Evolutionary conservation across 306 rosid species (phyloP).

Genomic region (Hippophae rhamnoides): DNA sequence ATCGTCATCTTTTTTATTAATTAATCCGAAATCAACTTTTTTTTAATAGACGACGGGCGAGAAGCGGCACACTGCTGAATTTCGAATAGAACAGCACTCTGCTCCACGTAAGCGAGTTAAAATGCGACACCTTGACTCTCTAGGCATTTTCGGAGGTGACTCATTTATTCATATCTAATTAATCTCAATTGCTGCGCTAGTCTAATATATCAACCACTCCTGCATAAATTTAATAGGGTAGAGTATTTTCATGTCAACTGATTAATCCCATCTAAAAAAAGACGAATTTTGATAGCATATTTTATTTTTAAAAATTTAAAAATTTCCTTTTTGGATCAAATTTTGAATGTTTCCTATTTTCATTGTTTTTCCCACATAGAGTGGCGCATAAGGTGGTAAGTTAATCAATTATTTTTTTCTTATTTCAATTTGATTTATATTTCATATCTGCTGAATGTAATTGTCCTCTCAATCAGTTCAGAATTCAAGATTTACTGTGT

Average conservation of each 20-base stretch:
- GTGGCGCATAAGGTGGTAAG: not conserved
- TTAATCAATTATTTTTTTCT: not conserved
- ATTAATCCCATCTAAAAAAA: too few relatives aligned
- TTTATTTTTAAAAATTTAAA: not conserved
- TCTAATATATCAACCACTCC: not conserved
- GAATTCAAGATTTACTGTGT: not conserved
- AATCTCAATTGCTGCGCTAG: not conserved
- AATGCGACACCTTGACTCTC: slow-evolving; percentile 57
- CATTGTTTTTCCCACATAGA: not conserved
- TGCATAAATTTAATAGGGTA: not conserved
- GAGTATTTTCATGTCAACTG: not conserved
- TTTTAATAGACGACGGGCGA: slow-evolving; percentile 23
- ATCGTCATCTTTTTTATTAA: not conserved
- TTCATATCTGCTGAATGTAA: not conserved
- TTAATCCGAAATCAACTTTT: slow-evolving; percentile 9
- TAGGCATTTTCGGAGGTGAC: slow-evolving; percentile 50
- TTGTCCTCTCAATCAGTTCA: not conserved
- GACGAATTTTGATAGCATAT: too few relatives aligned
- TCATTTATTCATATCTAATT: not conserved
- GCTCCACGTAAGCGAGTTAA: slow-evolving; percentile 50
- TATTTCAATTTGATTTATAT: not conserved
- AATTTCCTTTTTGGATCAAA: not conserved
- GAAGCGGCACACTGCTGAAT: slow-evolving; percentile 36
- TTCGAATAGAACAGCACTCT: slow-evolving; percentile 25
- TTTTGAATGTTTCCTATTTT: not conserved